Evolutionary conservation across 257 asterid genomes (phyloP).

Genomic region (Prunella vulgaris): DNA sequence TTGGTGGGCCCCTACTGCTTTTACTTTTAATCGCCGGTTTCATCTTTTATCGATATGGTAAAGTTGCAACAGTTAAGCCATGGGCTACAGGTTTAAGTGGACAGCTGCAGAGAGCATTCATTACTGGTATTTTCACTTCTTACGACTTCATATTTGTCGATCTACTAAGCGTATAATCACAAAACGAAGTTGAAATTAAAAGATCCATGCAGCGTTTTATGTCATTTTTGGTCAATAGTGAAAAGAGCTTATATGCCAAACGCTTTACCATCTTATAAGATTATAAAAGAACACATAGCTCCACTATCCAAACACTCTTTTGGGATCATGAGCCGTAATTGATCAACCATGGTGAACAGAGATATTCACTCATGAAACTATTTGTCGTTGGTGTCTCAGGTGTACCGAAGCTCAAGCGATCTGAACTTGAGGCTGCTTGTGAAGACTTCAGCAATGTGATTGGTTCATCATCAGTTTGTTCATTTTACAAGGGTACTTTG

Average conservation of each 20-base stretch:
- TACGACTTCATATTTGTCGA: not conserved
- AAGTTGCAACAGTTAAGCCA: constrained; percentile 76
- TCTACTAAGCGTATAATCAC: not conserved
- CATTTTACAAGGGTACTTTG: constrained; percentile 75
- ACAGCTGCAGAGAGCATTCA: constrained; percentile 82
- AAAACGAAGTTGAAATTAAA: not conserved
- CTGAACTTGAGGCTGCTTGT: constrained; percentile 81
- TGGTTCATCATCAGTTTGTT: constrained; percentile 57
- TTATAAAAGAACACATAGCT: too few relatives aligned
- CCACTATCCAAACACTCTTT: too few relatives aligned
- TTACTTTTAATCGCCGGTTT: constrained; percentile 28
- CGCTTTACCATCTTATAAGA: not conserved
- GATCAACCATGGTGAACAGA: too few relatives aligned
- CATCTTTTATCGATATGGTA: constrained; percentile 38
- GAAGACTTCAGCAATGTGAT: constrained; percentile 91
- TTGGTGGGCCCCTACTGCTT: constrained; percentile 57
- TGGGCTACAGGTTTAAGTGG: constrained; percentile 97
- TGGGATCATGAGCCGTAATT: too few relatives aligned
- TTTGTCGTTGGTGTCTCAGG: constrained; percentile 38
- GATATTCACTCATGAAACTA: not conserved
- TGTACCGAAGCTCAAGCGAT: constrained; percentile 77
- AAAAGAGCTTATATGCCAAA: not conserved
- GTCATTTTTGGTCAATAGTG: not conserved
- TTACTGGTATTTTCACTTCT: constrained; percentile 49
- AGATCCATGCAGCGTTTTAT: not conserved